A percentile compares a stretch with the other conserved stretches of the same genome.
These are phyloP conservation scores for Heliamphora exappendiculata DNA, from an alignment of 148 eudicot genomes.

Conservation along the genomic window DNA sequence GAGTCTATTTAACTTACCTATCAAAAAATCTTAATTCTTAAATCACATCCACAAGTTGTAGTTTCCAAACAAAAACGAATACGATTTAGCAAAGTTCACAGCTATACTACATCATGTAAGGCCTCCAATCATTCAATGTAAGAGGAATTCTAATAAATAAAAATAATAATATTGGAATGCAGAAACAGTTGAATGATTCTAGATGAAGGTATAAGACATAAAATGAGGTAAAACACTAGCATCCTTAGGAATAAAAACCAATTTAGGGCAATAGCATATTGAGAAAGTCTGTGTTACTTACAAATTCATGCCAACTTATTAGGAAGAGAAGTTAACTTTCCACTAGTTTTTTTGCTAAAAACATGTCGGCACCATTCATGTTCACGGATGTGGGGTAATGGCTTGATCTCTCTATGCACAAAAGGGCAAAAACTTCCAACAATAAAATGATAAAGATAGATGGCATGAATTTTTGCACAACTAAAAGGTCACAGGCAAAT, in stretches of 20 bases:
- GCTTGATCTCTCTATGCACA: background rate
- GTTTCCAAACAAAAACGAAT: background rate
- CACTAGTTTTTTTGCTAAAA: background rate
- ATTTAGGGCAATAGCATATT: background rate
- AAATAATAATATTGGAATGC: background rate
- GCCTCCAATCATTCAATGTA: background rate
- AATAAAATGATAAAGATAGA: background rate
- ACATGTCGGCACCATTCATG: background rate
- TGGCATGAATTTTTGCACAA: background rate
- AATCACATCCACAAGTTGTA: background rate
- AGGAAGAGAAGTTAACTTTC: background rate
- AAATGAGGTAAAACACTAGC: background rate
- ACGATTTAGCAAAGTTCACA: background rate
- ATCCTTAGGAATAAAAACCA: background rate
- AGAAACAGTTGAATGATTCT: background rate
- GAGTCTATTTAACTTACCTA: too few species aligned
- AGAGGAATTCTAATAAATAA: background rate
- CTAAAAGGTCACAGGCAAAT: background rate
- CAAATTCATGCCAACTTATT: background rate
- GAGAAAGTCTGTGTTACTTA: background rate
- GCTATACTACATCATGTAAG: background rate
- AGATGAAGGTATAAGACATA: background rate
- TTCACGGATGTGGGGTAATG: background rate
- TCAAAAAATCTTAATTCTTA: too few species aligned
- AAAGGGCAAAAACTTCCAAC: background rate